These are phyloP conservation scores for Laguncularia racemosa DNA, from an alignment of 345 rosid species.

Conservation along the genomic window DNA sequence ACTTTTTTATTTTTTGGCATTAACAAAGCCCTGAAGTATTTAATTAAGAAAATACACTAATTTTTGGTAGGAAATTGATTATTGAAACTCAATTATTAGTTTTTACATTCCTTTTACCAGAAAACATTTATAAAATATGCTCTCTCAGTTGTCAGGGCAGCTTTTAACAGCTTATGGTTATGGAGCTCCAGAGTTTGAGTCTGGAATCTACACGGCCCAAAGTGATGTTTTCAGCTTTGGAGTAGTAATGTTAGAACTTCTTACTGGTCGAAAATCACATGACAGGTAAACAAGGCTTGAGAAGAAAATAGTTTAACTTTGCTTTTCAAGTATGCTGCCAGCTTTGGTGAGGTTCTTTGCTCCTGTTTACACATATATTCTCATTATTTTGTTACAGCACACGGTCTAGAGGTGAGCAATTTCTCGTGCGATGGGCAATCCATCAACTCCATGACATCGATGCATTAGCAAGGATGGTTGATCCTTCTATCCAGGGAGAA, in stretches of 20 bases:
- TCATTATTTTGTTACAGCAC: slow-evolving; percentile 30
- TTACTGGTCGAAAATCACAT: slow-evolving; percentile 82
- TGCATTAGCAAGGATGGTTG: slow-evolving; percentile 93
- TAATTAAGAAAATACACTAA: too few relatives aligned
- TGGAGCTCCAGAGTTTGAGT: slow-evolving; percentile 97
- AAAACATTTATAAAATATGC: too few relatives aligned
- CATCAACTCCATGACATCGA: slow-evolving; percentile 93
- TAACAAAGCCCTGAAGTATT: too few relatives aligned
- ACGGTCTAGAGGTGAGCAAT: slow-evolving; percentile 75
- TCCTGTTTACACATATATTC: neutral
- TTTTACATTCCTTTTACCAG: too few relatives aligned
- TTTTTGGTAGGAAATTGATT: too few relatives aligned
- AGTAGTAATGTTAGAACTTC: slow-evolving; percentile 92
- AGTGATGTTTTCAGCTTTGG: slow-evolving; percentile 99
- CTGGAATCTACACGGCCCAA: slow-evolving; percentile 73
- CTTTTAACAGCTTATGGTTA: slow-evolving; percentile 68
- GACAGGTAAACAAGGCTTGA: slow-evolving; percentile 48
- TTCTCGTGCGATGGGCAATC: slow-evolving; percentile 94
- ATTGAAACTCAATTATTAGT: too few relatives aligned
- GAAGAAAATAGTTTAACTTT: slow-evolving; percentile 2
- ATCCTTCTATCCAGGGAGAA: slow-evolving; percentile 70
- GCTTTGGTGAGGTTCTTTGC: neutral
- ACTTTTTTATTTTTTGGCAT: too few relatives aligned
- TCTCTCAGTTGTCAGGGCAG: slow-evolving; percentile 83
- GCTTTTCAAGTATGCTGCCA: neutral